Evolutionary conservation across 345 rosid species (phyloP), one percentile per base, ranked within the genome.

Genomic region (Hypericum perforatum): DNA sequence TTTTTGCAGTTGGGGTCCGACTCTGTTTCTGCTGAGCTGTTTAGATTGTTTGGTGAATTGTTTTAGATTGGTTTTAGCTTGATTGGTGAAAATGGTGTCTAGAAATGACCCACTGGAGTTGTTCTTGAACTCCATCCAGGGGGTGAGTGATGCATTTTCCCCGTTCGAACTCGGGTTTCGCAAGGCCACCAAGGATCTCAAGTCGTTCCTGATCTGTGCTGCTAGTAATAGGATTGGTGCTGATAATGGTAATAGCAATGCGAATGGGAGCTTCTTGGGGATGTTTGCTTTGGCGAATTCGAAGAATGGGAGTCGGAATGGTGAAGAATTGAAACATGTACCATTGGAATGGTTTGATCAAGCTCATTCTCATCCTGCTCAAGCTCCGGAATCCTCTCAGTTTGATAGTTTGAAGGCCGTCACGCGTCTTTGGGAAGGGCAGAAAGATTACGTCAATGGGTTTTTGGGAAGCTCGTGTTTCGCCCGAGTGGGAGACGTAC

Each of bases 401-500:
- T 73, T 67, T 76, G 82, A 77, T 67, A 68, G 61, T 61, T 73
- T 80, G 22, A 75, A 50, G 62, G 69, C 72, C 47, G 58, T 85
- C 40, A 63, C 71, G 58, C 78, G 66, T 63, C 66, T 87, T 43
- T 92, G 87, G 85, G 95, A 92, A 63, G 85, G 84, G 65, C 76
- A 78, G 69, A 92, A 82, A 56, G 72, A 78, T 6, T 79, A 87
- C 16, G 74, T 92, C 5, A 81, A 92, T 72, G 94, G 79, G 32
- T 82, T 92, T 63, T 67, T 88, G 7, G 89, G 98, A 49, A 88
- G 78, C 71, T 50, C 83, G 74, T 83, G 74, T 64, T 92, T 92
- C 68, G 98, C 98, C 0, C 80, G 90, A 67, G 89, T 92, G 51
- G 95, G 98, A 63, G 94, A 86, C 51, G 78, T 88, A 36, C 82